Evolutionary conservation across 441 rosid genomes (phyloP), one percentile per base, ranked within the genome.

Genomic region (Jatropha multifida): DNA sequence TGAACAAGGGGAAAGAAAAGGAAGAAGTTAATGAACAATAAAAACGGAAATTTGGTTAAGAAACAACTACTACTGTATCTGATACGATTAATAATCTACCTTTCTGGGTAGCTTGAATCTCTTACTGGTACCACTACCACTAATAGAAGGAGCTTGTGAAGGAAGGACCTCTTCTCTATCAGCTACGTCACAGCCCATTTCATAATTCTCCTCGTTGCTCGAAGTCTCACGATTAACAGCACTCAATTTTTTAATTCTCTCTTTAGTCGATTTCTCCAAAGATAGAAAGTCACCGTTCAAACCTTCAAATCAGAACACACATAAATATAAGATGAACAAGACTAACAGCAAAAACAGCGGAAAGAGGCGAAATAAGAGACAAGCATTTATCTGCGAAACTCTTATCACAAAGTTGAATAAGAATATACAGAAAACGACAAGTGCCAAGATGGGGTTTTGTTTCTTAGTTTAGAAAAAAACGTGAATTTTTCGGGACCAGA

Each of bases 101-200:
- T 82, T 90, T 78, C 82, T 84, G 27, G 86, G 88, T 68, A 88
- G 63, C 81, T 88, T 90, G 77, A 87, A 78, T 87, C 69, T 83
- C 81, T 85, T 86, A 73, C 20, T 70, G 65, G 80, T 54, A 69
- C 75, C 73, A 71, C 76, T 71, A 52, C 64, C 70, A 59, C 68
- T 49, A 1, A 64, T 40, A 20, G 79, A 44, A 44, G 73, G 71
- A 2, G 82, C 13, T 13, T 61, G 78, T 9, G 85, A 71, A 64
- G 76, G 76, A 56, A 69, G 74, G 48, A 60, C 11, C 48, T 85
- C 83, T 68, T 83, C 90, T 77, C 74, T 63, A 71, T 81, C 82
- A 5, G 80, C 78, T 56, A 68, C 54, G 71, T 82, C 84, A 67
- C 78, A 78, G 15, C 79, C 82, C 86, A 85, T 85, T 77, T 88